A percentile compares a stretch with the other conserved stretches of the same genome.
Evolutionary conservation across 352 stramenopile genomes (phyloP).

Genomic region (Pythium coloratum): DNA sequence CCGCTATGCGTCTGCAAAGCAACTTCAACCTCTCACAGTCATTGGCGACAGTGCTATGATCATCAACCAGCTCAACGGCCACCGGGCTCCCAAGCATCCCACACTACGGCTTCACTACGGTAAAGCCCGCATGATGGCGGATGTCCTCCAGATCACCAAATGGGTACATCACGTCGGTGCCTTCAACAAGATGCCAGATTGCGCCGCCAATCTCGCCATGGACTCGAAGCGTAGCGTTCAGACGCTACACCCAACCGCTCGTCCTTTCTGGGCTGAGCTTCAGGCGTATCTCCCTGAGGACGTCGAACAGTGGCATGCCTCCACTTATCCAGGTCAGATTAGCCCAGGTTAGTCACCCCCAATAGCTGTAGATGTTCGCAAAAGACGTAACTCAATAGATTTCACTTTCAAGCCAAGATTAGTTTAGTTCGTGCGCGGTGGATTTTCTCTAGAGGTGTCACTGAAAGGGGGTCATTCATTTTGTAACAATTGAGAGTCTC

Average conservation of each 20-base stretch:
- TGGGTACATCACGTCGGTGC: not conserved
- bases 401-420: no score
- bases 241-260: not conserved
- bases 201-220: constrained; percentile 6
- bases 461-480: no score
- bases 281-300: no score
- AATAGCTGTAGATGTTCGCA: no score
- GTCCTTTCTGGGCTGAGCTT: no score
- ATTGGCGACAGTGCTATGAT: constrained; percentile 10
- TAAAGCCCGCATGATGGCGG: not conserved
- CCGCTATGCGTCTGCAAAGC: not conserved
- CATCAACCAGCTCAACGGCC: not conserved
- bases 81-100: not conserved
- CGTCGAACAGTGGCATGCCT: no score
- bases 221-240: not conserved
- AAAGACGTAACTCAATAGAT: no score
- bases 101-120: not conserved
- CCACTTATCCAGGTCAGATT: no score
- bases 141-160: not conserved
- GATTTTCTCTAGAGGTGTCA: no score
- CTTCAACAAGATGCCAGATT: constrained; percentile 10
- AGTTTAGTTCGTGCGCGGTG: no score
- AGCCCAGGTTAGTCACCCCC: no score
- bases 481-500: no score
- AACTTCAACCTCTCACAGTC: not conserved